These are phyloP conservation scores for Podospora bellae-mahoneyi DNA, from an alignment of 495 filamentous ascomycete species.

Conservation along the genomic window DNA sequence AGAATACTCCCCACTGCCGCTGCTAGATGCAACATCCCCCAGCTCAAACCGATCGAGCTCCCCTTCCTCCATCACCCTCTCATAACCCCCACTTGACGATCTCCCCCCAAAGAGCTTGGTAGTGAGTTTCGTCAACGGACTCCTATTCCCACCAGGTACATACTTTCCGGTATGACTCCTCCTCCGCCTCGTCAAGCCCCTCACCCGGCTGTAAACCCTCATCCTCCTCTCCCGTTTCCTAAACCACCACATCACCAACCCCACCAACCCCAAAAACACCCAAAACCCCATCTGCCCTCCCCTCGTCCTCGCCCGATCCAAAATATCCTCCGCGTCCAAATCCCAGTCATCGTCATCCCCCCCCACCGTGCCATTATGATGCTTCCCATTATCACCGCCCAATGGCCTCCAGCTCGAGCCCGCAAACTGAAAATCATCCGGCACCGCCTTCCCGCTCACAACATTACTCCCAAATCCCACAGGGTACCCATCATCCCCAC, in stretches of 20 bases:
- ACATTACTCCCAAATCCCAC: conserved; percentile 90
- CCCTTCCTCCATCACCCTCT: conserved; percentile 79
- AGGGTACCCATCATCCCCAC: conserved; percentile 54
- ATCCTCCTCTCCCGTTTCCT: conserved; percentile 66
- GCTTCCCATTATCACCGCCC: not conserved
- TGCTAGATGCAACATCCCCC: conserved; percentile 55
- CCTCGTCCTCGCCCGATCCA: conserved; percentile 63
- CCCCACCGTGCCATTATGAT: conserved; percentile 25
- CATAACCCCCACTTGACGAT: conserved; percentile 54
- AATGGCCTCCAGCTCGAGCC: conserved; percentile 56
- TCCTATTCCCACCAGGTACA: conserved; percentile 20
- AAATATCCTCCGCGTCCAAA: conserved; percentile 56
- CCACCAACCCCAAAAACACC: conserved; percentile 59
- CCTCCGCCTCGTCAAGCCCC: conserved; percentile 49
- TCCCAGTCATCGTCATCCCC: conserved; percentile 59
- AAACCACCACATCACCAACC: conserved; percentile 59
- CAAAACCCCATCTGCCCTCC: conserved; percentile 70
- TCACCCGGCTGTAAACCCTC: conserved; percentile 59
- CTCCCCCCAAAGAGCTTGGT: conserved; percentile 56
- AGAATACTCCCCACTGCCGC: conserved; percentile 43
- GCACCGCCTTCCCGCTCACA: conserved; percentile 44
- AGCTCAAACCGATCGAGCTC: conserved; percentile 67
- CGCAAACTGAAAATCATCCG: conserved; percentile 79
- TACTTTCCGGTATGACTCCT: conserved; percentile 49
- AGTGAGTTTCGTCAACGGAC: conserved; percentile 53